Conservation (phyloP, 2,329 filamentous ascomycete genomes). For the Apiospora saccharicola region DNA sequence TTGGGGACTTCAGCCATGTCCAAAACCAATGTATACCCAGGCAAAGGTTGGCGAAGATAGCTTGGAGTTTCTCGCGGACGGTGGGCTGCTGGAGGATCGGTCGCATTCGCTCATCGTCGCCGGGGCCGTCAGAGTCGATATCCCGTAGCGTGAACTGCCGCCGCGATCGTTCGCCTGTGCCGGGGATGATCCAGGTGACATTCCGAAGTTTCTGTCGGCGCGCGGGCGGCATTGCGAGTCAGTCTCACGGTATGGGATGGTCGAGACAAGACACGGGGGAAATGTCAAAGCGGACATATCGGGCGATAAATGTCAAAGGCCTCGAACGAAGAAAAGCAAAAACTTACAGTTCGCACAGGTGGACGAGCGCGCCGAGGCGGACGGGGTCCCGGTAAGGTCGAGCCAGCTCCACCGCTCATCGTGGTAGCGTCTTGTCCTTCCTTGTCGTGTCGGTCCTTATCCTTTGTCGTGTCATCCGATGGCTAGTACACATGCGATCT, state of each 20-base stretch:
- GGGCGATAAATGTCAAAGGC: neutral
- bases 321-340: slow-evolving; percentile 15
- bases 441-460: slow-evolving; percentile 21
- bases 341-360: slow-evolving; percentile 28
- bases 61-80: slow-evolving; percentile 44
- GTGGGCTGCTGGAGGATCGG: slow-evolving; percentile 46
- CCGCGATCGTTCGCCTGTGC: slow-evolving; percentile 83
- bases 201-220: slow-evolving; percentile 74
- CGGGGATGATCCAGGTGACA: slow-evolving; percentile 85
- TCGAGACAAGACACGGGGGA: slow-evolving; percentile 21
- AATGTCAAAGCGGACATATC: slow-evolving; percentile 22
- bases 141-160: slow-evolving; percentile 78
- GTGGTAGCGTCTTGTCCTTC: slow-evolving; percentile 23
- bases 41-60: slow-evolving; percentile 47
- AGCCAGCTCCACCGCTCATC: slow-evolving; percentile 26
- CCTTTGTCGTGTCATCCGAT: slow-evolving; percentile 10
- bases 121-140: slow-evolving; percentile 48
- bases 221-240: slow-evolving; percentile 60
- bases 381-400: slow-evolving; percentile 25
- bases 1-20: slow-evolving; percentile 73
- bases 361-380: slow-evolving; percentile 26
- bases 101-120: slow-evolving; percentile 39
- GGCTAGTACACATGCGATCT: slow-evolving; percentile 9
- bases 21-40: slow-evolving; percentile 52
- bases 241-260: slow-evolving; percentile 51